These are phyloP conservation scores for Pyrenochaeta sp. DNA, from an alignment of 2,329 filamentous ascomycete genomes.

Conservation along the genomic window DNA sequence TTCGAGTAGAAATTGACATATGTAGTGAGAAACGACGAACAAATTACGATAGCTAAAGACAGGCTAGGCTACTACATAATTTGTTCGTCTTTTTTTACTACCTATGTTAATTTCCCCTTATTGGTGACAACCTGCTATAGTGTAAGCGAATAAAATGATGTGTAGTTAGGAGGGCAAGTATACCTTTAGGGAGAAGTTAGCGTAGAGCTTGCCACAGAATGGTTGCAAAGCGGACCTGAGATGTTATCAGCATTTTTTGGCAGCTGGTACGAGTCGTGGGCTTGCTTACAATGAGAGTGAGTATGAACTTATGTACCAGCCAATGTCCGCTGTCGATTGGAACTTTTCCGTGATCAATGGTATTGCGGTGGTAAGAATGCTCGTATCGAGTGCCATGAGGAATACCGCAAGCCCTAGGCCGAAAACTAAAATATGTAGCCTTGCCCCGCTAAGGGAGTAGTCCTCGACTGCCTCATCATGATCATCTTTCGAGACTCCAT, in stretches of 20 bases:
- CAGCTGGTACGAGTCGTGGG: background rate
- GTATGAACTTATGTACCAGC: slow-evolving; percentile 58
- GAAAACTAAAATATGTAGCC: slow-evolving; percentile 28
- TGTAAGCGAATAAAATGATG: slow-evolving; percentile 16
- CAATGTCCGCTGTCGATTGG: slow-evolving; percentile 57
- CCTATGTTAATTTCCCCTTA: too few species aligned
- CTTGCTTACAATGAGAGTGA: slow-evolving; percentile 26
- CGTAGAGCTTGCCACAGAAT: slow-evolving; percentile 54
- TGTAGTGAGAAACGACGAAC: too few species aligned
- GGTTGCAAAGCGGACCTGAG: slow-evolving; percentile 39
- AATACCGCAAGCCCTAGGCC: slow-evolving; percentile 26
- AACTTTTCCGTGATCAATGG: slow-evolving; percentile 60
- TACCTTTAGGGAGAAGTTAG: slow-evolving; percentile 53
- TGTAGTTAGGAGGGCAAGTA: background rate
- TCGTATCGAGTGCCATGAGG: slow-evolving; percentile 32
- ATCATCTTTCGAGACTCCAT: slow-evolving; percentile 4
- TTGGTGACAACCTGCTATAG: too few species aligned
- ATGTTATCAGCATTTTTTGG: background rate
- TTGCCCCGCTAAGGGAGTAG: slow-evolving; percentile 25
- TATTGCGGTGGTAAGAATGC: slow-evolving; percentile 57
- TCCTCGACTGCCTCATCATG: slow-evolving; percentile 12
- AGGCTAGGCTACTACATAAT: too few species aligned
- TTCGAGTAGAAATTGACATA: too few species aligned
- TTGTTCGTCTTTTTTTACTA: too few species aligned
- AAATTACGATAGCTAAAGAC: too few species aligned